Evolutionary conservation across 108 stramenopile genomes (phyloP), one percentile per base, ranked within the genome.

Genomic region (Skeletonema potamos): DNA sequence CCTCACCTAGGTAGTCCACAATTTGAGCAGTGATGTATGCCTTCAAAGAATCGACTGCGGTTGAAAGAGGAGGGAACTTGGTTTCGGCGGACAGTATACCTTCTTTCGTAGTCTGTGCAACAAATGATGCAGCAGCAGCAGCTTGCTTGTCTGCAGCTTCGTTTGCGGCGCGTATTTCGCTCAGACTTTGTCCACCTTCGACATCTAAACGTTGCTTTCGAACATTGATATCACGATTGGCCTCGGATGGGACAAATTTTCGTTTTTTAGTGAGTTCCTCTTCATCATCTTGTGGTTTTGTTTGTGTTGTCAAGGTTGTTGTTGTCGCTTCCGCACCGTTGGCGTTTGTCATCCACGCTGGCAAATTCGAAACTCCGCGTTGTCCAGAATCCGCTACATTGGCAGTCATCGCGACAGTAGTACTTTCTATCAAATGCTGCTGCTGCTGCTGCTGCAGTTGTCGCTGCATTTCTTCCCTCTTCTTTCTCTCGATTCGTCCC

Each of bases 301-400:
- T 66, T 77, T 59, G 79, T 54, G 43, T 10, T 63, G 13, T 51
- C 22, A 54, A 43, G 26, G 62, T 22, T 12, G 58, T n/a, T n/a
- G 58, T 29, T 28, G 58, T 29, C 22, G 57, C n/a, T 27, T 39
- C 33, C 36, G 29, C 71, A 12, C 41, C 60, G 58, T 48, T 41
- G 26, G 66, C 84, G 27, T 85, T 66, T 20, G 89, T 88, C 93
- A 94, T 91, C 90, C 89, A 94, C 6, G 89, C 89, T 6, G 90
- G 90, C 30, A 88, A 77, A 76, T 93, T 93, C 59, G 89, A 91
- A 33, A 84, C 87, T 27, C 88, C 89, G 2, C 90, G 85, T 13
- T 82, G 64, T 30, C 76, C 70, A 33, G 62, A 77, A 32, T 88
- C 68, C 15, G 62, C 73, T 26, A 58, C 60, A 36, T 41, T 41